Percentiles rank a stretch among this genome's conserved stretches.
Evolutionary conservation across 108 stramenopile genomes (phyloP).

Genomic region (Cyclostephanos tholiformis): DNA sequence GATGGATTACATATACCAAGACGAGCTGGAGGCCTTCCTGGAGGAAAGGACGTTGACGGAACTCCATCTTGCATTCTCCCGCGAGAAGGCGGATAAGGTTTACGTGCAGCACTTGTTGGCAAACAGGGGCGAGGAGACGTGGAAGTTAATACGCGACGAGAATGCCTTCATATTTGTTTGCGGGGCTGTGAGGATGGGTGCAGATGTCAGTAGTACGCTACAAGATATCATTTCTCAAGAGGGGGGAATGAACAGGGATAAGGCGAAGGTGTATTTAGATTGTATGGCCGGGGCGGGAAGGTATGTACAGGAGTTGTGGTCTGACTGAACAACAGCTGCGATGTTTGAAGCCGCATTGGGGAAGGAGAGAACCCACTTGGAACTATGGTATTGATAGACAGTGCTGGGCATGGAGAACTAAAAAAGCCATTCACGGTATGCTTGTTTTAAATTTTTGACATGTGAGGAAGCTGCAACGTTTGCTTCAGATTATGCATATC

Average conservation of each 20-base stretch:
- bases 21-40: constrained; percentile 78
- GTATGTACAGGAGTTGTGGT: constrained; percentile 88
- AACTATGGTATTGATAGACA: too few species aligned
- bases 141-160: constrained; percentile 64
- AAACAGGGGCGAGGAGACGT: constrained; percentile 65
- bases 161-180: constrained; percentile 86
- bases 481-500: too few species aligned
- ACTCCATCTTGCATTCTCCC: constrained; percentile 89
- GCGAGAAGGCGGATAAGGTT: constrained; percentile 85
- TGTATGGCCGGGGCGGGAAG: constrained; percentile 65
- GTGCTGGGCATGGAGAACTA: too few species aligned
- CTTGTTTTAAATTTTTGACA: too few species aligned
- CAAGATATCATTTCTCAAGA: constrained; percentile 55
- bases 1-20: constrained; percentile 91
- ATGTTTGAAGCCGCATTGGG: too few species aligned
- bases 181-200: constrained; percentile 89
- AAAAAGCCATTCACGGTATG: too few species aligned
- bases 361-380: too few species aligned
- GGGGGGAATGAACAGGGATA: constrained; percentile 57
- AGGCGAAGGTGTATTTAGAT: constrained; percentile 73
- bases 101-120: constrained; percentile 94
- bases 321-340: neutral
- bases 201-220: constrained; percentile 79
- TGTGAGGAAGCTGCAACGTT: too few species aligned
- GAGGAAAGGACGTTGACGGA: constrained; percentile 68